phyloP scores from a whole-genome alignment of 352 stramenopile species.

The Phytophthora palmivora region DNA sequence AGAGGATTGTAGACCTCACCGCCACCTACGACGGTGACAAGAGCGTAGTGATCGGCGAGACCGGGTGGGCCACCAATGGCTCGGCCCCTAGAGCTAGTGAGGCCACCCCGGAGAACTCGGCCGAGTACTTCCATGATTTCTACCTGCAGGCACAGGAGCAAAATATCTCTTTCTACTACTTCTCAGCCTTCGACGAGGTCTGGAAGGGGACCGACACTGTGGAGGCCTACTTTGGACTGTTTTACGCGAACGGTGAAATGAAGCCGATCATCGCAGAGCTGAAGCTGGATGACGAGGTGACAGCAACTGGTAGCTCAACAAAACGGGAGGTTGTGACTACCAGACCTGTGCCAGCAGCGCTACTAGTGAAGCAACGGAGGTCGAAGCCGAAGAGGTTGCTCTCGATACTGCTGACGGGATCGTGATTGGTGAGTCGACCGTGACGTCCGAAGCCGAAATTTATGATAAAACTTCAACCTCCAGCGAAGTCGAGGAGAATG shows the following conservation, averaged over 20 bases:
- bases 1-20: slow-evolving; percentile 39
- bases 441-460: not conserved
- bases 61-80: slow-evolving; percentile 60
- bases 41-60: slow-evolving; percentile 61
- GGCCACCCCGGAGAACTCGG: slow-evolving; percentile 51
- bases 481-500: slow-evolving; percentile 3
- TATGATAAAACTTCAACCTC: not conserved
- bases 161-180: slow-evolving; percentile 71
- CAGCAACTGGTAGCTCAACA: not conserved
- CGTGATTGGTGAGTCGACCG: not conserved
- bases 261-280: slow-evolving; percentile 36
- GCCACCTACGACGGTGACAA: slow-evolving; percentile 49
- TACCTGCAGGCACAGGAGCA: slow-evolving; percentile 51
- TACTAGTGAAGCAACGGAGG: slow-evolving; percentile 5
- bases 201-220: slow-evolving; percentile 54
- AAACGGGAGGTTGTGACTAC: not conserved
- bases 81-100: slow-evolving; percentile 33
- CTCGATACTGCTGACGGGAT: not conserved
- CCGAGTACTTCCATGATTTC: slow-evolving; percentile 72
- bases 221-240: slow-evolving; percentile 68
- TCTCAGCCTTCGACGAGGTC: slow-evolving; percentile 58
- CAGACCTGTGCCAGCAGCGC: not conserved
- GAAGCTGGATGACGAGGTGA: slow-evolving; percentile 6
- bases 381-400: not conserved
- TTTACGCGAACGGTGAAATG: slow-evolving; percentile 48